These are phyloP conservation scores for Blastobotrys ciferrii DNA, from an alignment of 1,139 yeast species.

Conservation along the genomic window DNA sequence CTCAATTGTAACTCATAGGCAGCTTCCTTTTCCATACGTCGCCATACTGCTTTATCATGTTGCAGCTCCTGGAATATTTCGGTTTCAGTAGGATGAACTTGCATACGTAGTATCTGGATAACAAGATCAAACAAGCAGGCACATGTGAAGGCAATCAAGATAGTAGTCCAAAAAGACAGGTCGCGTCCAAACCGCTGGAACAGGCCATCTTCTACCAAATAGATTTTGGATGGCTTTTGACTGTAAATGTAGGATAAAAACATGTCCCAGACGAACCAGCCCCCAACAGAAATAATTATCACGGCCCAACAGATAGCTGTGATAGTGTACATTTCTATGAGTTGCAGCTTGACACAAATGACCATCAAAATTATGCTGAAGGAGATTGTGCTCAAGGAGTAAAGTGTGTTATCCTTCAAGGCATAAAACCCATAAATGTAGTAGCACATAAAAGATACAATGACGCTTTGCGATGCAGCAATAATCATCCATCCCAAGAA, in stretches of 20 bases:
- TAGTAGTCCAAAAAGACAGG: slow-evolving; percentile 79
- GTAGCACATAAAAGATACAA: slow-evolving; percentile 66
- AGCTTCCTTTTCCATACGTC: slow-evolving; percentile 69
- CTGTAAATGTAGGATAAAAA: slow-evolving; percentile 68
- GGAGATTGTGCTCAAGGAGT: slow-evolving; percentile 75
- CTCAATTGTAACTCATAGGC: slow-evolving; percentile 63
- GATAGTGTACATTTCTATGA: slow-evolving; percentile 80
- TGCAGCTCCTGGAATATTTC: slow-evolving; percentile 79
- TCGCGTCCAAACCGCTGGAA: slow-evolving; percentile 73
- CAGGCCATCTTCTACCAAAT: slow-evolving; percentile 70
- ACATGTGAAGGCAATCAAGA: slow-evolving; percentile 50
- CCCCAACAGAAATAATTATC: slow-evolving; percentile 71
- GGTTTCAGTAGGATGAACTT: slow-evolving; percentile 67
- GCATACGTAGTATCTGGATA: slow-evolving; percentile 54
- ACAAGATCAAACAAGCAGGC: slow-evolving; percentile 67
- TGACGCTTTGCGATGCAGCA: slow-evolving; percentile 71
- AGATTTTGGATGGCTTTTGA: slow-evolving; percentile 58
- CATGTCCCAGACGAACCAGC: slow-evolving; percentile 86
- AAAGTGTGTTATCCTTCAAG: slow-evolving; percentile 66
- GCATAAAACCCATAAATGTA: slow-evolving; percentile 66
- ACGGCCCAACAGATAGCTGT: slow-evolving; percentile 72
- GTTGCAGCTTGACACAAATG: slow-evolving; percentile 74
- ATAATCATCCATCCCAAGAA: slow-evolving; percentile 77
- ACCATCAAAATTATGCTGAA: slow-evolving; percentile 70
- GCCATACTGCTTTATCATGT: slow-evolving; percentile 62